phyloP scores from a whole-genome alignment of 148 eudicot species.

The Polygonum aviculare region DNA sequence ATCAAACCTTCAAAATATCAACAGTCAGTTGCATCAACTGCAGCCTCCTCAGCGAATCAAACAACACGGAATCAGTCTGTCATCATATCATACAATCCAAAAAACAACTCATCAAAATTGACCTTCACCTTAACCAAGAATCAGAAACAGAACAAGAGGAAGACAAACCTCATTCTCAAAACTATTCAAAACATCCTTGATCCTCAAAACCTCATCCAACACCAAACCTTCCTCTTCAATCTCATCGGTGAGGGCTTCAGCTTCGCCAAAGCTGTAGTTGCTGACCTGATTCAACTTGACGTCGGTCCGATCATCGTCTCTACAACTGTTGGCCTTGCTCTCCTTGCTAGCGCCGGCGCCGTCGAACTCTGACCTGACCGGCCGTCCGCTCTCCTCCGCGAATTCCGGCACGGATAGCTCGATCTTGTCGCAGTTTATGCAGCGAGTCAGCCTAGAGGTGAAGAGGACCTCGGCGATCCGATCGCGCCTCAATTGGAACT shows the following conservation, averaged over 20 bases:
- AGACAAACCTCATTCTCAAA: slow-evolving; percentile 52
- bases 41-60: slow-evolving; percentile 73
- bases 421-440: slow-evolving; percentile 55
- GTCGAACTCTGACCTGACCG: slow-evolving; percentile 19
- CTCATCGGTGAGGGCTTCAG: slow-evolving; percentile 81
- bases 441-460: slow-evolving; percentile 40
- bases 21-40: slow-evolving; percentile 70
- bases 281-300: slow-evolving; percentile 28
- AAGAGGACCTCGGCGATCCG: slow-evolving; percentile 66
- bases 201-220: slow-evolving; percentile 69
- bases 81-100: slow-evolving; percentile 1
- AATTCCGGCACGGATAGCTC: slow-evolving; percentile 37
- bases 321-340: slow-evolving; percentile 49
- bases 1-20: slow-evolving; percentile 65
- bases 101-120: not conserved
- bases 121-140: not conserved
- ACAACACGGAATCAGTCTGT: slow-evolving; percentile 65
- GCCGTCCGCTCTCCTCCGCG: slow-evolving; percentile 12
- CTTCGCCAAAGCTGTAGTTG: slow-evolving; percentile 65
- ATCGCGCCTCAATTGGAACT: slow-evolving; percentile 51
- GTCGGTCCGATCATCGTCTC: slow-evolving; percentile 19
- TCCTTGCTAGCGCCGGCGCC: slow-evolving; percentile 45
- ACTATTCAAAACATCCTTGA: slow-evolving; percentile 56
- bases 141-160: slow-evolving; percentile 5
- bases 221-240: slow-evolving; percentile 59